Base-by-base conservation (phyloP, 2,329 filamentous ascomycete species). In the Cylindrodendrum hubeiense region DNA sequence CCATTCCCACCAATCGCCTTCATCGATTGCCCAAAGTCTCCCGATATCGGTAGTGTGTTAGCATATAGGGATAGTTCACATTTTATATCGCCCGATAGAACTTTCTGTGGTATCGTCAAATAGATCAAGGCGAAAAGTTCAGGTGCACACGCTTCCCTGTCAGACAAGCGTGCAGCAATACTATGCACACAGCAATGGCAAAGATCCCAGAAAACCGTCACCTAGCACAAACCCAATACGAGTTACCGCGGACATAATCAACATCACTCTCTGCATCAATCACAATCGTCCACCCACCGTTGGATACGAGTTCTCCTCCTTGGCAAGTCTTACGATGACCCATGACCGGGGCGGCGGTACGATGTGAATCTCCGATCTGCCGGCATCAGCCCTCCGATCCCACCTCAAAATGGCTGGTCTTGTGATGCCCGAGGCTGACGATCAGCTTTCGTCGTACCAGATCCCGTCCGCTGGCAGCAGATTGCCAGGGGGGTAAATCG, bases 401-500 rank as follows among this genome's bases (percentile, higher is more conserved):
- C 26, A 22, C 24, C 10, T 51, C 49, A 43, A 50, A 70, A n/a
- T n/a, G 65, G 67, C 67, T 61, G 19, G 24, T 46, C 49, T 56
- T 53, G 55, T 53, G 60, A 33, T 49, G 52, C 46, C 70, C 67
- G 49, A 66, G 55, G 51, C 67, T 66, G 62, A 37, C 61, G 43
- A 24, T 33, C 21, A 59, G 59, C 41, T 53, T 57, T 37, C 17
- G 70, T 74, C 49, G 58, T 28, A 74, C 72, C 63, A 74, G 72
- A 74, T 74, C 72, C 63, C 47, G 72, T 65, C 58, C 43, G 50
- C 58, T 47, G 70, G 69, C 71, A 73, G 73, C 26, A 52, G 49
- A 71, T 62, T 43, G 49, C 54, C 71, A 69, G 67, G 69, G 69
- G 69, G 69, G 57, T 54, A 63, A 65, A 74, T 73, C 69, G 66